Conservation (phyloP, 2,329 filamentous ascomycete species). For the Aureobasidium lini region DNA sequence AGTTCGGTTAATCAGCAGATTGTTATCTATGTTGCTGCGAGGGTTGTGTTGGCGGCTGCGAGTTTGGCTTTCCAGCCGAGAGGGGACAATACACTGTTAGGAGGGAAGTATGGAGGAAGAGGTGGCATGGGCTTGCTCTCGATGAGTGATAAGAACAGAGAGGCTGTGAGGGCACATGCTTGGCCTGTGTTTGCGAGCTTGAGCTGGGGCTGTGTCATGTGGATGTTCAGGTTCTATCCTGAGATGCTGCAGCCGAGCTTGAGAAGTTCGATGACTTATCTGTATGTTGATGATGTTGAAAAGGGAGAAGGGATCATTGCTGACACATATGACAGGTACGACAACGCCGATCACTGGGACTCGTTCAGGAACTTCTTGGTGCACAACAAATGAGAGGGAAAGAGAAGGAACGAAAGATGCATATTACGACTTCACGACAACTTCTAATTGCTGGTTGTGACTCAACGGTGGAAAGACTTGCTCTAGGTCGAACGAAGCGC, state of each 20-base stretch:
- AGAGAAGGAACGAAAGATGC: not conserved
- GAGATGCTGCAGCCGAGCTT: constrained; percentile 86
- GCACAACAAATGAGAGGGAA: constrained; percentile 57
- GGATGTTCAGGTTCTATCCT: constrained; percentile 85
- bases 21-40: constrained; percentile 93
- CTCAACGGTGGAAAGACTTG: too few relatives aligned
- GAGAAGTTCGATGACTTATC: constrained; percentile 94
- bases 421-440: not conserved
- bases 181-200: constrained; percentile 90
- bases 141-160: constrained; percentile 32
- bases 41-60: constrained; percentile 77
- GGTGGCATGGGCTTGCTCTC: constrained; percentile 36
- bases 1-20: constrained; percentile 91
- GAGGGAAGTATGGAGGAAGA: constrained; percentile 30
- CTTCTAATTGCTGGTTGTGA: not conserved
- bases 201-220: constrained; percentile 93
- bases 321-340: constrained; percentile 44
- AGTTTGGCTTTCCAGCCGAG: constrained; percentile 67
- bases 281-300: constrained; percentile 51
- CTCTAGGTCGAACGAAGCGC: too few relatives aligned
- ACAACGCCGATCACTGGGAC: constrained; percentile 84
- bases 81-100: constrained; percentile 30
- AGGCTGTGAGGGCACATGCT: constrained; percentile 51
- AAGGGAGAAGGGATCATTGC: constrained; percentile 19
- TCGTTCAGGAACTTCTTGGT: constrained; percentile 74